Evolutionary conservation across 495 filamentous ascomycete species (phyloP), one percentile per base, ranked within the genome.

Genomic region (Hypoxylon subgilvum): DNA sequence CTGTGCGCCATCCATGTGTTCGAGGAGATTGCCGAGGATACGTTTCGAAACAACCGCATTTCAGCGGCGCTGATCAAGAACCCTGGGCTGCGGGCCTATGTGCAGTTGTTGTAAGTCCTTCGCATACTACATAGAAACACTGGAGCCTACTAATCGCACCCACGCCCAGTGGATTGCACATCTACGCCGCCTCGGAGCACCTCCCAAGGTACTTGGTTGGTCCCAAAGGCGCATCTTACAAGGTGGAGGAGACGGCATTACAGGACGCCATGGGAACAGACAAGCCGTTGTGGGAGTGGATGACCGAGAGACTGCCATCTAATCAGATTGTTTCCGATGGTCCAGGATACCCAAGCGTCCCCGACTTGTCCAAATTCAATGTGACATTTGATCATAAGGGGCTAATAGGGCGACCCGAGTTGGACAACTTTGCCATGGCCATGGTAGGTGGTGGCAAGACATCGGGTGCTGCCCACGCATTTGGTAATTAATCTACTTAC

Each of bases 391-490:
- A 27, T 27, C n/a, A n/a, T n/a, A n/a, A n/a, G n/a, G n/a, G n/a
- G n/a, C 3, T 27, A 8, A 27, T 27, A 27, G 4, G 23, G 3
- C 54, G 69, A 1, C 71, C 69, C 4, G 69, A 73, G 35, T 50
- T 57, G 13, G 52, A 60, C 14, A 50, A 57, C 16, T 70, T 71
- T 27, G 42, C 41, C 2, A 27, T 68, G 27, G 62, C 67, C 0
- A 73, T 72, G 67, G n/a, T 65, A 1, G 69, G 67, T 4, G 62
- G 63, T 31, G 65, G 69, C 13, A 55, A 42, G 31, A 61, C 62
- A 5, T 57, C 39, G 32, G 69, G 61, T 21, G 50, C 48, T 9
- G 50, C 48, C 7, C 71, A 68, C 52, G 44, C 62, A n/a, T n/a
- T n/a, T n/a, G n/a, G n/a, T n/a, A n/a, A n/a, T n/a, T n/a, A n/a